phyloP scores from a whole-genome alignment of 1,139 yeast species.

The Candida glucosophila region DNA sequence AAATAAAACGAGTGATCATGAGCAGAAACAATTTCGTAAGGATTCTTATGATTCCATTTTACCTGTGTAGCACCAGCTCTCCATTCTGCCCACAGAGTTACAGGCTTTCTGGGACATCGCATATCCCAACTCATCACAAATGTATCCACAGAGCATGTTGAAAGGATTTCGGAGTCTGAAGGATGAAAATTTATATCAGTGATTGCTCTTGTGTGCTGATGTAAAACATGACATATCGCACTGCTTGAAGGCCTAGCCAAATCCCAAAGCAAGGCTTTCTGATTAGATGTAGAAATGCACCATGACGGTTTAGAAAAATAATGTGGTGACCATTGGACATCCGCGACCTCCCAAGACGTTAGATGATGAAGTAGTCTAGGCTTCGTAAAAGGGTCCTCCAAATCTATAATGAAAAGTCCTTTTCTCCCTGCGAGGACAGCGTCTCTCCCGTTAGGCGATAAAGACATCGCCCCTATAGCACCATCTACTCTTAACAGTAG shows the following conservation, averaged over 20 bases:
- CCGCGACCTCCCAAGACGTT: constrained; percentile 98
- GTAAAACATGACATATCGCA: constrained; percentile 82
- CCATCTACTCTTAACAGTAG: constrained; percentile 84
- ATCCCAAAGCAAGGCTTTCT: constrained; percentile 93
- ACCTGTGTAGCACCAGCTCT: constrained; percentile 91
- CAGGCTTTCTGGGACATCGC: constrained; percentile 67
- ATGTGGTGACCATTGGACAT: constrained; percentile 94
- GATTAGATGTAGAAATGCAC: constrained; percentile 92
- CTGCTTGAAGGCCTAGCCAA: constrained; percentile 62
- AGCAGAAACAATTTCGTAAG: constrained; percentile 71
- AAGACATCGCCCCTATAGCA: constrained; percentile 87
- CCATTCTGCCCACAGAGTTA: constrained; percentile 83
- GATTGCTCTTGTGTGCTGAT: constrained; percentile 85
- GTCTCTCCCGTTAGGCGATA: constrained; percentile 88
- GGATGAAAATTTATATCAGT: constrained; percentile 94
- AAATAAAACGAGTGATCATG: constrained; percentile 74
- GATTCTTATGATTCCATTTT: constrained; percentile 79
- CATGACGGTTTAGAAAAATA: constrained; percentile 75
- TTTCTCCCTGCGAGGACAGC: constrained; percentile 86
- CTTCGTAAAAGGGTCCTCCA: constrained; percentile 91
- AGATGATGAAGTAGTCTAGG: constrained; percentile 90
- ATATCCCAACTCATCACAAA: constrained; percentile 87
- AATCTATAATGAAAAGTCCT: constrained; percentile 82
- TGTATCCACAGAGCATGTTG: constrained; percentile 90
- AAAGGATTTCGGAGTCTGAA: constrained; percentile 75